Conservation (phyloP, 2,329 filamentous ascomycete genomes). For the Penicillium expansum region DNA sequence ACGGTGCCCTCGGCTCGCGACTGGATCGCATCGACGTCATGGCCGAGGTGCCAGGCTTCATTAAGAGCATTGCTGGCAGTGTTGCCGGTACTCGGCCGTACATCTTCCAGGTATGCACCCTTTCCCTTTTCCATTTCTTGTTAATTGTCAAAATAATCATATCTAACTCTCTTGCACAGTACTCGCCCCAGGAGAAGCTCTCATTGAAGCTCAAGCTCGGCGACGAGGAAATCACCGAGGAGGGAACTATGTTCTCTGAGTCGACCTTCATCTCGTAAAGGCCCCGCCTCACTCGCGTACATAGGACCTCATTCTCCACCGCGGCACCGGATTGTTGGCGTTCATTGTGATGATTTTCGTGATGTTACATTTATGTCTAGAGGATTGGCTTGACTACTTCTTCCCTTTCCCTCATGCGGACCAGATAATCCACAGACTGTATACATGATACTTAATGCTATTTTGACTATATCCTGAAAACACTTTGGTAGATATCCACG, state of each 20-base stretch:
- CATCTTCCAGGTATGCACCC: conserved; percentile 78
- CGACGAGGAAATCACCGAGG: conserved; percentile 72
- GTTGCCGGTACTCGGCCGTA: conserved; percentile 93
- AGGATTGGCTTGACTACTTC: conserved; percentile 21
- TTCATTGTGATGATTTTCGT: conserved; percentile 25
- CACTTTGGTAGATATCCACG: not conserved
- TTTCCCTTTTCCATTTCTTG: not conserved
- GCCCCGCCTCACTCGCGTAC: conserved; percentile 22
- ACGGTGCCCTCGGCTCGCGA: conserved; percentile 65
- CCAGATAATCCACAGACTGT: conserved; percentile 27
- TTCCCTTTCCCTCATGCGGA: conserved; percentile 15
- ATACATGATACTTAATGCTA: conserved; percentile 33
- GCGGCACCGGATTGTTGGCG: conserved; percentile 25
- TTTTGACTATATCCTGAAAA: conserved; percentile 21
- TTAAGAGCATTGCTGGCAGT: conserved; percentile 87
- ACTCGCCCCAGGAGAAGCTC: conserved; percentile 62
- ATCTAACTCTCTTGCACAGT: conserved; percentile 51
- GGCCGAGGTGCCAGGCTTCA: conserved; percentile 91
- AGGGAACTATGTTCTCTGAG: conserved; percentile 79
- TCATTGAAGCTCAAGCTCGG: conserved; percentile 81
- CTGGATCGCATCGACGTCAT: conserved; percentile 90
- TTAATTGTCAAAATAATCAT: not conserved
- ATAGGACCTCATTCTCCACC: conserved; percentile 27
- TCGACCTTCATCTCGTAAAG: conserved; percentile 86
- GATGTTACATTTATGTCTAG: conserved; percentile 30